Evolutionary conservation across 305 asterid genomes (phyloP).

Genomic region (Lippia alba): DNA sequence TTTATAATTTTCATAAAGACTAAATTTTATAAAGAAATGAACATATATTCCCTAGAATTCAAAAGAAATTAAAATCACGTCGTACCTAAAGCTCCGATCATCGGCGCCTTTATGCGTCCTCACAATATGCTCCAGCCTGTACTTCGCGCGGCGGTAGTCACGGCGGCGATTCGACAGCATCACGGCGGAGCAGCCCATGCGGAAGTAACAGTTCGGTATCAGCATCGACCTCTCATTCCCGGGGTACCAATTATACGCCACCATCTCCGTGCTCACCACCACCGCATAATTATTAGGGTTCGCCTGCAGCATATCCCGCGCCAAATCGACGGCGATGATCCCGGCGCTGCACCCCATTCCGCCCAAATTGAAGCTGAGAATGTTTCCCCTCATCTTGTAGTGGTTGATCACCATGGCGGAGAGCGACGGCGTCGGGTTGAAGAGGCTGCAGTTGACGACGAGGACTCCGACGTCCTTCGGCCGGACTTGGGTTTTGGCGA

Average conservation of each 20-base stretch:
- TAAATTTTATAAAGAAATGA: no score
- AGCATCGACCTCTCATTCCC: slow-evolving; percentile 92
- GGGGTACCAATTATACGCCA: slow-evolving; percentile 88
- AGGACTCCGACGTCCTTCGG: slow-evolving; percentile 88
- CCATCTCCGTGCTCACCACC: slow-evolving; percentile 95
- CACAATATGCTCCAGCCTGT: slow-evolving; percentile 83
- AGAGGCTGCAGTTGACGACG: slow-evolving; percentile 90
- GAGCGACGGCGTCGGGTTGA: slow-evolving; percentile 96
- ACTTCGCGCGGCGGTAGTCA: slow-evolving; percentile 79
- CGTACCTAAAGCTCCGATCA: slow-evolving; percentile 85
- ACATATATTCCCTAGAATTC: no score
- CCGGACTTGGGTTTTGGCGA: slow-evolving; percentile 60
- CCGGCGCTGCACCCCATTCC: slow-evolving; percentile 99
- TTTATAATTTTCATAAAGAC: no score
- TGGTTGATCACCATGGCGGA: slow-evolving; percentile 96
- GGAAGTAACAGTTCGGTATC: slow-evolving; percentile 81
- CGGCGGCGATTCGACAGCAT: slow-evolving; percentile 90
- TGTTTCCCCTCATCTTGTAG: slow-evolving; percentile 91
- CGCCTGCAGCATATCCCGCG: slow-evolving; percentile 84
- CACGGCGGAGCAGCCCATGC: slow-evolving; percentile 98
- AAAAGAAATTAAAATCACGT: not conserved
- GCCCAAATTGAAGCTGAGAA: slow-evolving; percentile 85
- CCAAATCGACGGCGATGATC: slow-evolving; percentile 78
- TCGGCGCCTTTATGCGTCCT: slow-evolving; percentile 96
- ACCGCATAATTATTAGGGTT: slow-evolving; percentile 83